Base-by-base conservation (phyloP, 2,329 filamentous ascomycete genomes). In the Penicillium frequentans region DNA sequence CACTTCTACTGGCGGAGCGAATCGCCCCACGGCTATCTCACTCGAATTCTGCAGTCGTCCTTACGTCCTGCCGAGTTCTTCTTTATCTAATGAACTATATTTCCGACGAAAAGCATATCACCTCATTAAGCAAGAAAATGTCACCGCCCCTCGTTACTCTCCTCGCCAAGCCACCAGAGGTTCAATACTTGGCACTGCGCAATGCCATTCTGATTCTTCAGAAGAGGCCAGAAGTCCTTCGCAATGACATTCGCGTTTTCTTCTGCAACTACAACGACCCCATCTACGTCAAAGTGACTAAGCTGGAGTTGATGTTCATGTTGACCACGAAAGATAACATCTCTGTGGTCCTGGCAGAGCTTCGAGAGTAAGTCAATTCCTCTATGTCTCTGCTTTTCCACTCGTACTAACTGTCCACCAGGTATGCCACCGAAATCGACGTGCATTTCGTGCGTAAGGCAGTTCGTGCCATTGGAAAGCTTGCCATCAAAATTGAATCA, bases 191-290 rank as follows among this genome's bases (percentile, higher is more conserved):
- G 7, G 95, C 95, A 0, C 83, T 99, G 19, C 84, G 95, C 61
- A 99, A 99, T 71, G 95, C 95, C 0, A 83, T 99, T 2, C 82
- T 99, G 14, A 99, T 99, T 65, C 80, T 99, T 52, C 95, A 99
- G 74, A 84, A 93, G 67, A 84, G 93, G 55, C 95, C 95, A 0
- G 95, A 98, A 69, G 93, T 99, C 9, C 77, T 99, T 53, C 86
- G 92, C 62, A 98, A 97, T 75, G 95, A 99, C 74, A 98, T 99
- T 61, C 87, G 95, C 47, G 95, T 99, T 31, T 99, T 99, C 79
- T 99, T 99, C 78, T 99, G 95, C 86, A 99, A 99, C 82, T 99
- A 99, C 78, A 99, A 99, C 74, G 95, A 99, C 71, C 95, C 95
- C 0, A 99, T 99, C 63, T 99, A 98, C 73, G 95, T 99, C 78